A percentile compares a stretch with the other conserved stretches of the same genome.
These are phyloP conservation scores for Melanogaster broomeanus DNA, from an alignment of 768 basidiomycete species.

Conservation along the genomic window DNA sequence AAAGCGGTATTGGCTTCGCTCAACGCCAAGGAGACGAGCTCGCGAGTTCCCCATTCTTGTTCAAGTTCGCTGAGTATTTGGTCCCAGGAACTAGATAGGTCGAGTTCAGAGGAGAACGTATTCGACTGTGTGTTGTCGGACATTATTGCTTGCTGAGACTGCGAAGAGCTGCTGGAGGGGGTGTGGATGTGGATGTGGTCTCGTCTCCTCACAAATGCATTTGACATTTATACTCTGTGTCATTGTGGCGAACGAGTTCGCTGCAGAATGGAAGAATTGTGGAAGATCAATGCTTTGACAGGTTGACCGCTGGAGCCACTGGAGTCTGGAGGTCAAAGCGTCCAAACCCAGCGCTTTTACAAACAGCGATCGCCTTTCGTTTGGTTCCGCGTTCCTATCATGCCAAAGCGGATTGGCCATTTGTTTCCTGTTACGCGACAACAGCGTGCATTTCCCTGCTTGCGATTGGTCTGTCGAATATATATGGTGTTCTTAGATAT, in stretches of 20 bases:
- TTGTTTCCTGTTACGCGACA: too few relatives aligned
- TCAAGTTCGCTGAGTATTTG: background rate
- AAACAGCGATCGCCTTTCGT: background rate
- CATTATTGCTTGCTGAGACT: conserved; percentile 10
- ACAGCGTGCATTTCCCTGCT: background rate
- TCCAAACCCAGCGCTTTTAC: background rate
- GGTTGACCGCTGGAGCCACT: too few relatives aligned
- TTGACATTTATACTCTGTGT: background rate
- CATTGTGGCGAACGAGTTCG: background rate
- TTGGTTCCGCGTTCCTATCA: background rate
- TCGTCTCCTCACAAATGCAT: background rate
- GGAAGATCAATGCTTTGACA: background rate
- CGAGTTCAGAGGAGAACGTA: background rate
- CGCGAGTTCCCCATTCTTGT: background rate
- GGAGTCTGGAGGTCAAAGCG: background rate
- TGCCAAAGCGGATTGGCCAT: background rate
- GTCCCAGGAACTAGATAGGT: conserved; percentile 4
- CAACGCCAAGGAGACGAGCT: conserved; percentile 4
- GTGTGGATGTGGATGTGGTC: background rate
- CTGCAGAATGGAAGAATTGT: background rate
- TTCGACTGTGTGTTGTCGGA: background rate
- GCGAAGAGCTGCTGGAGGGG: background rate
- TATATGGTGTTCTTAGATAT: too few relatives aligned
- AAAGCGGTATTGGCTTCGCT: conserved; percentile 13
- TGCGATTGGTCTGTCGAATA: background rate